Conservation (phyloP, 2,329 filamentous ascomycete genomes). For the Claviceps lovelessii region DNA sequence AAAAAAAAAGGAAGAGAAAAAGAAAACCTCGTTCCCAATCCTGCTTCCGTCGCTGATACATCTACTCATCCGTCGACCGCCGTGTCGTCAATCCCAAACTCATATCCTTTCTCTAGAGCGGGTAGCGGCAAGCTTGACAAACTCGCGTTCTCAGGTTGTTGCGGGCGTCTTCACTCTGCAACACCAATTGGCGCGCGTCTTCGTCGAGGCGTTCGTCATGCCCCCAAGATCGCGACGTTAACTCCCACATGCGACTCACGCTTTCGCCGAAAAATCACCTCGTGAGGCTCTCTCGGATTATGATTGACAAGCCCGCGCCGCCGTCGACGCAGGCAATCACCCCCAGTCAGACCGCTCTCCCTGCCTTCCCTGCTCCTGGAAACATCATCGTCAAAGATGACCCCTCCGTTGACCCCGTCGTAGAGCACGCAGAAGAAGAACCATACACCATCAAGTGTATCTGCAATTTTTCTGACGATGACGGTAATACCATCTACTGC, state of each 20-base stretch:
- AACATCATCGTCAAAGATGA: conserved; percentile 25
- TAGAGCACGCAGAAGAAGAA: conserved; percentile 52
- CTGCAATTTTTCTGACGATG: conserved; percentile 83
- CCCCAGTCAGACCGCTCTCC: conserved; percentile 37
- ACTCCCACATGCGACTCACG: conserved; percentile 24
- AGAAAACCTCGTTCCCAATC: too few species aligned
- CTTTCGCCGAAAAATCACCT: conserved; percentile 21
- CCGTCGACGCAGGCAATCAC: conserved; percentile 41
- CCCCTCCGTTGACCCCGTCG: conserved; percentile 24
- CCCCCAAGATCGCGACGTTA: conserved; percentile 39
- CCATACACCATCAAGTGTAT: conserved; percentile 97
- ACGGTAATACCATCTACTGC: conserved; percentile 94
- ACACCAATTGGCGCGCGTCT: conserved; percentile 24
- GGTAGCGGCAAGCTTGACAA: neutral
- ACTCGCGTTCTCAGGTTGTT: neutral
- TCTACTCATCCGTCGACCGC: neutral
- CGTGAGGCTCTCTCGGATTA: conserved; percentile 40
- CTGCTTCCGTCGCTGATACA: neutral
- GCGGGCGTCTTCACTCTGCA: neutral
- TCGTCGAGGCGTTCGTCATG: conserved; percentile 41
- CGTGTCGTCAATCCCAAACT: neutral
- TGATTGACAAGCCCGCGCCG: conserved; percentile 44
- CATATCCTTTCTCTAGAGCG: neutral
- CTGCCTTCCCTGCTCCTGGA: conserved; percentile 15
- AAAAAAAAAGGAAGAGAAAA: too few species aligned